Evolutionary conservation across 192 early-diverging fungal species (phyloP).

Genomic region (Entomortierella beljakovae): DNA sequence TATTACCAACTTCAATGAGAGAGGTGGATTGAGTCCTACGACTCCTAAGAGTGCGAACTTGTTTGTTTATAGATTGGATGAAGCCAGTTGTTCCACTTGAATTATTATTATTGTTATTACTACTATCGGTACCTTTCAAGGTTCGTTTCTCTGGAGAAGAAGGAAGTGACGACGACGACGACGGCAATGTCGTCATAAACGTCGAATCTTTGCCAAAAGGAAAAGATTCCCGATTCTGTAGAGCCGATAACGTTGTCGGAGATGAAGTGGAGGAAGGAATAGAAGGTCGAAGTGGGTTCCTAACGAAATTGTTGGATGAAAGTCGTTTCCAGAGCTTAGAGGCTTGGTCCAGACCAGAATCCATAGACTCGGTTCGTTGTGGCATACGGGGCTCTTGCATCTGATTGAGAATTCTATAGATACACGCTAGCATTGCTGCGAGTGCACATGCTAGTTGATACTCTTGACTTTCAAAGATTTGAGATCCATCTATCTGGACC

Average conservation of each 20-base stretch:
- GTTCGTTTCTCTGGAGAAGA: slow-evolving; percentile 14
- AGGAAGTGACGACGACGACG: not conserved
- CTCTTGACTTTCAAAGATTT: slow-evolving; percentile 58
- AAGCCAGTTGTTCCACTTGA: slow-evolving; percentile 19
- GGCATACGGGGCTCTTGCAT: slow-evolving; percentile 31
- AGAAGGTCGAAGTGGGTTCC: not conserved
- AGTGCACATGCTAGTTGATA: slow-evolving; percentile 67
- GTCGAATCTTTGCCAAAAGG: not conserved
- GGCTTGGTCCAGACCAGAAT: slow-evolving; percentile 48
- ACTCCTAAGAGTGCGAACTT: slow-evolving; percentile 36
- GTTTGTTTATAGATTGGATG: slow-evolving; percentile 46
- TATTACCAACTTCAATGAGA: slow-evolving; percentile 29
- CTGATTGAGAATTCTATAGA: slow-evolving; percentile 62
- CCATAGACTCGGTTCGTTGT: slow-evolving; percentile 33
- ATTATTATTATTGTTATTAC: too few relatives aligned
- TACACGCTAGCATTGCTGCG: slow-evolving; percentile 61
- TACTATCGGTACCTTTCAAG: not conserved
- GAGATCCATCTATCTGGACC: slow-evolving; percentile 10
- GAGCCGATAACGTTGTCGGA: not conserved
- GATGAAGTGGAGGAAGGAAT: not conserved
- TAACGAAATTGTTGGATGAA: slow-evolving; percentile 36
- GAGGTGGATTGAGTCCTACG: slow-evolving; percentile 48
- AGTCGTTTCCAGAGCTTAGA: slow-evolving; percentile 40
- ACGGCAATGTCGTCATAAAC: not conserved
- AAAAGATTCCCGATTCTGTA: not conserved